Conservation (phyloP, 1,284 basidiomycete species). For the Singerocomus inundabilis region DNA sequence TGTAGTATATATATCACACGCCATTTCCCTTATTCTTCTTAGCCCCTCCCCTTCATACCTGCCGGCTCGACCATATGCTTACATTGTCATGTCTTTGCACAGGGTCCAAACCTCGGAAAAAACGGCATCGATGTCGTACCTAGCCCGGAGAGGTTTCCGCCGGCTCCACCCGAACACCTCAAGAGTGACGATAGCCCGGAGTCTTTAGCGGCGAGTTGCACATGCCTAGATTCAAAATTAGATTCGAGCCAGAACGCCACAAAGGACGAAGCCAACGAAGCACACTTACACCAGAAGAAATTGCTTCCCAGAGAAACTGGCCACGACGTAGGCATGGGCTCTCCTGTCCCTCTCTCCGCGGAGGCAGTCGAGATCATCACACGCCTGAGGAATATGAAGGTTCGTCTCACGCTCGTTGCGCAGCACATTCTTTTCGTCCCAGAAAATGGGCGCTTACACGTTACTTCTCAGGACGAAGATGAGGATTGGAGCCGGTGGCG, state of each 20-base stretch:
- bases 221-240: conserved; percentile 30
- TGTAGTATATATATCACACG: not conserved
- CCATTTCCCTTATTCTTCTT: not conserved
- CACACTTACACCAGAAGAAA: conserved; percentile 35
- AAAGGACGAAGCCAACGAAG: conserved; percentile 14
- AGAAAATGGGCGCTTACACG: conserved; percentile 9
- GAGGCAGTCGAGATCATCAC: conserved; percentile 86
- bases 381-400: conserved; percentile 83
- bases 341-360: conserved; percentile 80
- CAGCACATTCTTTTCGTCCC: not conserved
- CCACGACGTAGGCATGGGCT: conserved; percentile 85
- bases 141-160: conserved; percentile 61
- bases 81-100: not conserved
- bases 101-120: conserved; percentile 74
- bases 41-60: not conserved
- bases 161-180: conserved; percentile 61
- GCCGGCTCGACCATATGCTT: conserved; percentile 2
- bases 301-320: conserved; percentile 78
- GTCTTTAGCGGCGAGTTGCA: conserved; percentile 14
- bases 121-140: conserved; percentile 80
- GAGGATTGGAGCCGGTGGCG: conserved; percentile 92
- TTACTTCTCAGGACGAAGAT: conserved; percentile 67
- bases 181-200: conserved; percentile 36
- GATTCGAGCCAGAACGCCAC: not conserved
- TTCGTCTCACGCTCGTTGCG: conserved; percentile 26